Conservation (phyloP, 2,329 filamentous ascomycete species). For the Arthrocladium fulminans region DNA sequence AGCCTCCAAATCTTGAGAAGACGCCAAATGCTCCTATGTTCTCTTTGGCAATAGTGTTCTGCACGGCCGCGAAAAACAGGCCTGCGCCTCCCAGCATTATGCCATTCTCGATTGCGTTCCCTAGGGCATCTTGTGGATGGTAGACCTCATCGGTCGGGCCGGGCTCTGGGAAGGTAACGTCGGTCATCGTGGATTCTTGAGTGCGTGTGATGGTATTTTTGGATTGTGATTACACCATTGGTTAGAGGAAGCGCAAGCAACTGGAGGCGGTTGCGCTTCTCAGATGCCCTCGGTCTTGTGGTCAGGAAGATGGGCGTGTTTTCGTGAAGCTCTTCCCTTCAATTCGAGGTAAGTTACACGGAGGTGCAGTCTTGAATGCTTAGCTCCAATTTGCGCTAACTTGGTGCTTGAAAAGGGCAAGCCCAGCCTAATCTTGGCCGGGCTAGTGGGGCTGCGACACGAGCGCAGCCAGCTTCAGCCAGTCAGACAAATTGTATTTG, state of each 20-base stretch:
- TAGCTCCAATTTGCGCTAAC: no score
- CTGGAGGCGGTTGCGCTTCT: not conserved
- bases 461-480: no score
- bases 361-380: not conserved
- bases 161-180: slow-evolving; percentile 1
- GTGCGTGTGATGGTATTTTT: not conserved
- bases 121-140: slow-evolving; percentile 66
- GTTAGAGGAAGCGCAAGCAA: not conserved
- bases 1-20: slow-evolving; percentile 68
- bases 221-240: slow-evolving; percentile 1
- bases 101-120: slow-evolving; percentile 55
- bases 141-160: slow-evolving; percentile 41
- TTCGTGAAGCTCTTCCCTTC: not conserved
- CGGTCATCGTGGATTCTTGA: not conserved
- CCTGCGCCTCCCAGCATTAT: slow-evolving; percentile 59
- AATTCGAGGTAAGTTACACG: not conserved
- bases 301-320: no score
- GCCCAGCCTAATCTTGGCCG: not conserved
- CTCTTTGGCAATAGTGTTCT: slow-evolving; percentile 75
- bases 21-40: slow-evolving; percentile 75
- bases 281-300: no score
- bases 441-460: not conserved
- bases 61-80: slow-evolving; percentile 64
- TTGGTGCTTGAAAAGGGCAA: no score
- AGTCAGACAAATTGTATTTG: no score